Percentiles rank a stretch among this genome's conserved stretches.
These are phyloP conservation scores for Aspergillus brunneoviolaceus DNA, from an alignment of 2,329 filamentous ascomycete species.

Conservation along the genomic window DNA sequence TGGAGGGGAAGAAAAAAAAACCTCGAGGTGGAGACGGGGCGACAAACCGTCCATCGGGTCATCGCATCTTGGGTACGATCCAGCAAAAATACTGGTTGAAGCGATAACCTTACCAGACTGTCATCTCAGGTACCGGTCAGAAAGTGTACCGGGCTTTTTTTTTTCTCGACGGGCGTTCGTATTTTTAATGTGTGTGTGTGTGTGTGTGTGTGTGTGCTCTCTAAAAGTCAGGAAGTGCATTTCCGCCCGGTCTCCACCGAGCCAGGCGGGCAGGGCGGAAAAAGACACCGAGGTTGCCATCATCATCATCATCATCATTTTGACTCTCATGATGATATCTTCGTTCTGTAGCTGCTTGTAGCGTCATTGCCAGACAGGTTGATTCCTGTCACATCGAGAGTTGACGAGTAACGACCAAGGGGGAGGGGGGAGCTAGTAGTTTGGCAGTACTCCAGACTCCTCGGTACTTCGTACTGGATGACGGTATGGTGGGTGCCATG, in stretches of 20 bases:
- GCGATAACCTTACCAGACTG: constrained; percentile 1
- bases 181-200: neutral
- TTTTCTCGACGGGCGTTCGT: neutral
- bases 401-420: neutral
- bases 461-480: neutral
- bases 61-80: constrained; percentile 4
- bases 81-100: neutral
- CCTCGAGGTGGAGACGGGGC: neutral
- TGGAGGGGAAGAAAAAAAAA: neutral
- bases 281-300: neutral
- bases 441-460: neutral
- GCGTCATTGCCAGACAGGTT: neutral
- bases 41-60: neutral
- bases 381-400: neutral
- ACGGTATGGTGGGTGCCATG: neutral
- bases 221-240: constrained; percentile 7
- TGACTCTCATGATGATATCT: neutral
- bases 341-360: neutral
- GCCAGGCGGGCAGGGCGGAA: constrained; percentile 6
- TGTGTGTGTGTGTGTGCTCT: neutral
- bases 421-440: neutral
- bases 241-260: constrained; percentile 5
- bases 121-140: constrained; percentile 1
- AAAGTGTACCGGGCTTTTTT: neutral
- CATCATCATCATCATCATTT: neutral